phyloP scores from a whole-genome alignment of 768 basidiomycete genomes.

The Pleurotus platypus region DNA sequence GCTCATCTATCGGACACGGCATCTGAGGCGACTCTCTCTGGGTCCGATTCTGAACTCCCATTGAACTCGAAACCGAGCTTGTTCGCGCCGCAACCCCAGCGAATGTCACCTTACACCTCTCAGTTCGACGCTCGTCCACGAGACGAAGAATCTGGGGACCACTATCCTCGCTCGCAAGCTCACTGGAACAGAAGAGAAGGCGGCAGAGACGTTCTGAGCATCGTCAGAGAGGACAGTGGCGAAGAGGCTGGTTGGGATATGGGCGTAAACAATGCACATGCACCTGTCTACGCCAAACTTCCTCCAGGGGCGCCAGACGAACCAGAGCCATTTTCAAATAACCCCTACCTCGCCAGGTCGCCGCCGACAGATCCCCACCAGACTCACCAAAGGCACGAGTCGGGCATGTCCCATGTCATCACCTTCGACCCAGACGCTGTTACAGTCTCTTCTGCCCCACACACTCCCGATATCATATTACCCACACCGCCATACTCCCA shows the following conservation, averaged over 20 bases:
- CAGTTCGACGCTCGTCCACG: background rate
- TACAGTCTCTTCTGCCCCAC: background rate
- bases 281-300: background rate
- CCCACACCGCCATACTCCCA: constrained; percentile 1
- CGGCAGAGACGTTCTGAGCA: background rate
- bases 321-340: background rate
- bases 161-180: constrained; percentile 11
- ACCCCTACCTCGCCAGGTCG: background rate
- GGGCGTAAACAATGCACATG: background rate
- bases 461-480: background rate
- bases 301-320: background rate
- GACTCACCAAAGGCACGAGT: background rate
- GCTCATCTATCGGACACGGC: constrained; percentile 16
- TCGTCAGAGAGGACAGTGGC: constrained; percentile 9
- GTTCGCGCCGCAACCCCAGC: constrained; percentile 1
- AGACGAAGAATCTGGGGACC: background rate
- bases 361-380: background rate
- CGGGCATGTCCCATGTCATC: constrained; percentile 14
- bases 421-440: constrained; percentile 22
- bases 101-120: background rate
- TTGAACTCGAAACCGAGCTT: constrained; percentile 22
- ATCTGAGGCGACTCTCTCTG: constrained; percentile 11
- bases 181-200: background rate
- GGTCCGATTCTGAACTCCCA: constrained; percentile 6
- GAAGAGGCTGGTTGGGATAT: constrained; percentile 12